A percentile compares a stretch with the other conserved stretches of the same genome.
phyloP scores from a whole-genome alignment of 2,329 filamentous ascomycete species.

The Cladosporium sp. region DNA sequence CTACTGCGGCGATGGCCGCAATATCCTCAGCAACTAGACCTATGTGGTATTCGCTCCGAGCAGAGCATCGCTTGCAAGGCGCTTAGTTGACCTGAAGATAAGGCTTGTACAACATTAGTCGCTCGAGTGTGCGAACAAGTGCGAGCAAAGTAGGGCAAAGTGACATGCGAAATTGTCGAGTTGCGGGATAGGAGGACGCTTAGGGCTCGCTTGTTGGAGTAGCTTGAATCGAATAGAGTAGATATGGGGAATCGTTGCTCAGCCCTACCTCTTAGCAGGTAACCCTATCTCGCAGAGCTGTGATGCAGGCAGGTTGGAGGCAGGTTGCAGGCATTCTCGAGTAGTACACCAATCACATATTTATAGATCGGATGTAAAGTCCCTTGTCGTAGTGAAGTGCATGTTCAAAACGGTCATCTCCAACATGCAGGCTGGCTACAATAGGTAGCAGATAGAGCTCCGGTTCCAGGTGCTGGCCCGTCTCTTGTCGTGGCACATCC shows the following conservation, averaged over 20 bases:
- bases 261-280: background rate
- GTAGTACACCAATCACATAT: background rate
- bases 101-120: background rate
- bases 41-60: background rate
- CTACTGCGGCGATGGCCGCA: background rate
- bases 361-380: too few relatives aligned
- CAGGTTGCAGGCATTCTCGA: background rate
- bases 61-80: background rate
- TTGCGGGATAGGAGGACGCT: background rate
- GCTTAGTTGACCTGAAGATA: background rate
- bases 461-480: too few relatives aligned
- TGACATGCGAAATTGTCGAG: background rate
- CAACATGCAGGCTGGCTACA: too few relatives aligned
- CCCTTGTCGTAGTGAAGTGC: too few relatives aligned
- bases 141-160: background rate
- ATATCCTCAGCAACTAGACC: background rate
- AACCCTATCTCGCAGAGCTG: background rate
- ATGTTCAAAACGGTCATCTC: too few relatives aligned
- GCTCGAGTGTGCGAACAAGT: background rate
- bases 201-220: background rate
- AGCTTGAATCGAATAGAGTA: conserved; percentile 1
- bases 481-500: too few relatives aligned
- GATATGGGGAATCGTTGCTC: background rate
- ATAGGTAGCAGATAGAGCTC: too few relatives aligned
- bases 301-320: too few relatives aligned